A percentile compares a stretch with the other conserved stretches of the same genome.
Conservation (phyloP, 192 early-diverging fungal species). For the Coemansia sp. region DNA sequence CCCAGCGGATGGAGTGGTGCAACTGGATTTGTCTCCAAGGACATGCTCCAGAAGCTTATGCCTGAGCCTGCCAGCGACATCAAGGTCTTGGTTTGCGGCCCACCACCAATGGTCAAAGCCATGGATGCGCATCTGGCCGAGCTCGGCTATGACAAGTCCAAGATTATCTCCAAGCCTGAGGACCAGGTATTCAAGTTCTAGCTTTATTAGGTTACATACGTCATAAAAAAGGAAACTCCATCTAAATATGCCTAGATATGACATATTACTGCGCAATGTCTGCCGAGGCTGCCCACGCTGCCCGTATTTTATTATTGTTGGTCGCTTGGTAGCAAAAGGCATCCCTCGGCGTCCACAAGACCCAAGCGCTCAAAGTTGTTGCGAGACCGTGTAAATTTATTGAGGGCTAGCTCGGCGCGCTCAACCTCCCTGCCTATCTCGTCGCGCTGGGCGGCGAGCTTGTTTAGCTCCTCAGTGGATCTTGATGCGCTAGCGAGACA, state of each 20-base stretch:
- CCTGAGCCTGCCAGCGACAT: constrained; percentile 75
- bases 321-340: constrained; percentile 21
- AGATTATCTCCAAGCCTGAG: constrained; percentile 75
- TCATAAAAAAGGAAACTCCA: not conserved
- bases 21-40: constrained; percentile 83
- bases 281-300: not conserved
- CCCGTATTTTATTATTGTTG: not conserved
- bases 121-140: constrained; percentile 72
- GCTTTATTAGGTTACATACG: not conserved
- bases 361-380: constrained; percentile 28
- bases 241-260: not conserved
- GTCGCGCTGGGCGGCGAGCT: constrained; percentile 17
- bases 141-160: constrained; percentile 78
- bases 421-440: constrained; percentile 20
- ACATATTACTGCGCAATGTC: constrained; percentile 3
- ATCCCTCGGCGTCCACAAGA: constrained; percentile 26
- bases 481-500: not conserved
- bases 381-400: constrained; percentile 28
- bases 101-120: constrained; percentile 85
- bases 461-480: constrained; percentile 1
- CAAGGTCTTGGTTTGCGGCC: constrained; percentile 91
- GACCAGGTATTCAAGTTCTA: constrained; percentile 94
- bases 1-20: constrained; percentile 80
- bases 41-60: constrained; percentile 73
- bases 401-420: constrained; percentile 31